Evolutionary conservation across 83 land plant species (phyloP), one percentile per base, ranked within the genome.

Genomic region (Picea engelmannii): DNA sequence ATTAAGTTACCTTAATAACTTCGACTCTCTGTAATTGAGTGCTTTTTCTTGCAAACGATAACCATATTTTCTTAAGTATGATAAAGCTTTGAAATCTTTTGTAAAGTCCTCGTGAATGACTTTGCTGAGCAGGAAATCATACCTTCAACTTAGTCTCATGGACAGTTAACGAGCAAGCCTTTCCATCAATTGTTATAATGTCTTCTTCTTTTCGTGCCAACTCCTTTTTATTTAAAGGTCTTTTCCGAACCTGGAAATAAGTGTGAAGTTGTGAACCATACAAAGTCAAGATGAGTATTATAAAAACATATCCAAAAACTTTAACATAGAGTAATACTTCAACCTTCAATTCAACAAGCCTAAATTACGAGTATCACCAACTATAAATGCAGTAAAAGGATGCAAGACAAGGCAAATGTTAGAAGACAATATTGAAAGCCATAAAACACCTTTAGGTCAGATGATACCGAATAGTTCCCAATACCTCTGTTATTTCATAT

Each of bases 141-240:
- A 89, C 91, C 91, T 87, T 89, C 78, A 89, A 64, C 87, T 89
- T 89, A 13, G 91, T 90, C 82, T 89, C 91, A 78, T 89, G 91
- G 62, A 89, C 91, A 77, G 85, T 87, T 16, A 89, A 79, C 4
- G 87, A 84, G 58, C 79, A 58, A 47, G 80, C 90, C 38, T n/a
- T 61, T 18, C 79, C 84, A 63, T 84, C 90, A 60, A 89, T 84
- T 18, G 90, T 81, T 3, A 89, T 66, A 27, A 89, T 89, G 80
- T 89, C 91, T 62, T 89, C 91, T 77, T 89, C 91, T 66, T 89
- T 89, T 44, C 87, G 83, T n/a, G 86, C 82, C 23, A 89, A 4
- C 81, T 89, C 91, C 79, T 89, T 89, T 82, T 89, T 89, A 66
- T 89, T 89, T 47, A 87, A 64, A 6, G 91, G 91, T 63, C 91